Conservation (phyloP, 2,329 filamentous ascomycete genomes). For the Pseudocercospora pini-densiflorae region DNA sequence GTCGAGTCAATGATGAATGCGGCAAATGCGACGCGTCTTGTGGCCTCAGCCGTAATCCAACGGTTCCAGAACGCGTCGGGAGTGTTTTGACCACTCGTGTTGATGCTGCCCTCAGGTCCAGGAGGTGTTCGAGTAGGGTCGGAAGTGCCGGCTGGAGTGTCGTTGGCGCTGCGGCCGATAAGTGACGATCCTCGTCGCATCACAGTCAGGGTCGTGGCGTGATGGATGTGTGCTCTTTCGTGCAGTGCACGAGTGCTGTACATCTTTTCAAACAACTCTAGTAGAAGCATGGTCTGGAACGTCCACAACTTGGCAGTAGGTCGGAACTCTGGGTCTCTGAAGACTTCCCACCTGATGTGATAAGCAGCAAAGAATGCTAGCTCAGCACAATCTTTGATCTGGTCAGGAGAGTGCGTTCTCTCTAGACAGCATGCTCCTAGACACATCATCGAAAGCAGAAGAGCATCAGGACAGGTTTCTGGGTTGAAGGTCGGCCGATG, state of each 20-base stretch:
- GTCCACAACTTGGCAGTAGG: constrained; percentile 95
- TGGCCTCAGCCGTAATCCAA: constrained; percentile 95
- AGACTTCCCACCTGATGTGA: constrained; percentile 95
- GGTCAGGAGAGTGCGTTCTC: constrained; percentile 73
- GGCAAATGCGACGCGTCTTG: constrained; percentile 84
- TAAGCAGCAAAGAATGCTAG: constrained; percentile 89
- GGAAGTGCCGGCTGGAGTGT: constrained; percentile 77
- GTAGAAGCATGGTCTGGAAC: constrained; percentile 85
- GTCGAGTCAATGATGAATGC: constrained; percentile 96
- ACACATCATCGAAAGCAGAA: constrained; percentile 87
- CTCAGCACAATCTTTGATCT: constrained; percentile 77
- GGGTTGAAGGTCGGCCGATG: constrained; percentile 93
- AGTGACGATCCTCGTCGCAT: constrained; percentile 94
- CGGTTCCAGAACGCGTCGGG: constrained; percentile 92
- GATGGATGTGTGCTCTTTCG: constrained; percentile 94
- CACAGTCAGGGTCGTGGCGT: constrained; percentile 90
- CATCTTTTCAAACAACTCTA: constrained; percentile 98
- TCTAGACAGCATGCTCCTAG: constrained; percentile 91
- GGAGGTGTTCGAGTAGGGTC: constrained; percentile 52
- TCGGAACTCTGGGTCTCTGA: constrained; percentile 86
- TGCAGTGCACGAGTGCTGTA: constrained; percentile 90
- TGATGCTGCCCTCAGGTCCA: constrained; percentile 55
- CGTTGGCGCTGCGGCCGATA: constrained; percentile 81
- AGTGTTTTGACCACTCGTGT: constrained; percentile 59
- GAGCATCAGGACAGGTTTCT: constrained; percentile 80